Evolutionary conservation across 2,329 filamentous ascomycete species (phyloP).

Genomic region (Dactylellina haptotyla): DNA sequence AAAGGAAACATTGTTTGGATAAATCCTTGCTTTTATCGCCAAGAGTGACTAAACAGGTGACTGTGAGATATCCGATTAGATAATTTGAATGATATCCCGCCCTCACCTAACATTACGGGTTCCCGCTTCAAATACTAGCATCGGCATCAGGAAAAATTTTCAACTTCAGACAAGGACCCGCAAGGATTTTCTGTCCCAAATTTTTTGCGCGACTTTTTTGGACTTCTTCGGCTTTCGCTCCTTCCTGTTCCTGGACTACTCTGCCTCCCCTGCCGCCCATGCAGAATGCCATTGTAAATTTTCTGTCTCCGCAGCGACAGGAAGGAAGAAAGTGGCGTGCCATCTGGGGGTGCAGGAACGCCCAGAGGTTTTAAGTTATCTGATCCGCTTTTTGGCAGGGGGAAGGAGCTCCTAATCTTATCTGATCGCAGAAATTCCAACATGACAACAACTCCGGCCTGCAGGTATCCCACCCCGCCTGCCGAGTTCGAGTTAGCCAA

Average conservation of each 20-base stretch:
- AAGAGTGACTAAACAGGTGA: constrained; percentile 18
- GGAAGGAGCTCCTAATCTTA: constrained; percentile 44
- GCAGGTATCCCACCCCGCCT: constrained; percentile 20
- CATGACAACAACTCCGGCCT: constrained; percentile 22
- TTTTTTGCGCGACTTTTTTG: constrained; percentile 36
- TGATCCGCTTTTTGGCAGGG: constrained; percentile 37
- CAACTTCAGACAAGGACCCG: background rate
- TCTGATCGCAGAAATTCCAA: constrained; percentile 43
- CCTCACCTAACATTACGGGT: background rate
- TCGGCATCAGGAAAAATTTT: constrained; percentile 32
- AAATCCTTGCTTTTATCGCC: background rate
- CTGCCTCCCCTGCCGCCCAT: background rate
- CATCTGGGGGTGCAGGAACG: constrained; percentile 4
- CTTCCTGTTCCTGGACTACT: constrained; percentile 37
- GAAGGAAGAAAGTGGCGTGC: constrained; percentile 11
- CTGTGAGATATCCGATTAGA: constrained; percentile 26
- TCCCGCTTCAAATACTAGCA: background rate
- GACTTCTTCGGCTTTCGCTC: constrained; percentile 23
- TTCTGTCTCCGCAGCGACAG: constrained; percentile 1
- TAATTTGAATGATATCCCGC: constrained; percentile 32
- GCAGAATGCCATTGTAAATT: constrained; percentile 17
- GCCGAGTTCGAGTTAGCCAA: constrained; percentile 30
- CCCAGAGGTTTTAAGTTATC: constrained; percentile 47
- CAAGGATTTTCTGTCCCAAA: constrained; percentile 10
- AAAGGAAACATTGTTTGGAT: background rate